A percentile compares a stretch with the other conserved stretches of the same genome.
Evolutionary conservation across 2,329 filamentous ascomycete genomes (phyloP).

Genomic region (Cyphellophora europaea): DNA sequence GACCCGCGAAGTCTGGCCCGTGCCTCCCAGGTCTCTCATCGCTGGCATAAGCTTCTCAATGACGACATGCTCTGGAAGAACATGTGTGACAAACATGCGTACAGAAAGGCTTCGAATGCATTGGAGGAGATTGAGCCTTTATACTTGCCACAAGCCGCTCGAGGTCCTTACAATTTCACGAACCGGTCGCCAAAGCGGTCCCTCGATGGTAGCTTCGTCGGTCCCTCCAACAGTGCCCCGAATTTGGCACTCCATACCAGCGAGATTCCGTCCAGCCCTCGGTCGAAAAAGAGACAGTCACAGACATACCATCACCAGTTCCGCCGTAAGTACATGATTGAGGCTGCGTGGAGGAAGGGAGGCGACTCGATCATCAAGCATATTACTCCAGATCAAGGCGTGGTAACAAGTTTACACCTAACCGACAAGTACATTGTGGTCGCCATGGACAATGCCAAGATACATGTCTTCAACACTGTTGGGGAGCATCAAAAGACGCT

Average conservation of each 20-base stretch:
- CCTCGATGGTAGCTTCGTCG: conserved; percentile 16
- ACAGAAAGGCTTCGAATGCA: conserved; percentile 49
- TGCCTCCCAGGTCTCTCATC: conserved; percentile 88
- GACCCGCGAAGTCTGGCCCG: conserved; percentile 89
- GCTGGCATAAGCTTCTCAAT: conserved; percentile 86
- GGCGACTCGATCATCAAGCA: conserved; percentile 75
- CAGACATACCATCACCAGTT: conserved; percentile 93
- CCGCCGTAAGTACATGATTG: conserved; percentile 93
- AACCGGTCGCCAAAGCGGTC: conserved; percentile 13
- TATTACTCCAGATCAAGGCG: conserved; percentile 92
- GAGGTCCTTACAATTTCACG: conserved; percentile 28
- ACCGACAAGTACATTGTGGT: conserved; percentile 96
- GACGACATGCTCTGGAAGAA: conserved; percentile 99
- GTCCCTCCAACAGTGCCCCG: conserved; percentile 36
- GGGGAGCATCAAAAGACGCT: conserved; percentile 81
- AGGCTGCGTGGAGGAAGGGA: conserved; percentile 91
- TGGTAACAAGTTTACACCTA: conserved; percentile 89
- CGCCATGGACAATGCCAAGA: conserved; percentile 94
- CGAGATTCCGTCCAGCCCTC: conserved; percentile 10
- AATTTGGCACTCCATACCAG: conserved; percentile 30
- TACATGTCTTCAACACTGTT: conserved; percentile 92
- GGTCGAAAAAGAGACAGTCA: conserved; percentile 46
- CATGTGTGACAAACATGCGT: conserved; percentile 91
- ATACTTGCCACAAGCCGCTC: conserved; percentile 39
- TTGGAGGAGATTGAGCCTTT: conserved; percentile 28